phyloP scores from a whole-genome alignment of 2,329 filamentous ascomycete genomes.

The Penicillium sp. region DNA sequence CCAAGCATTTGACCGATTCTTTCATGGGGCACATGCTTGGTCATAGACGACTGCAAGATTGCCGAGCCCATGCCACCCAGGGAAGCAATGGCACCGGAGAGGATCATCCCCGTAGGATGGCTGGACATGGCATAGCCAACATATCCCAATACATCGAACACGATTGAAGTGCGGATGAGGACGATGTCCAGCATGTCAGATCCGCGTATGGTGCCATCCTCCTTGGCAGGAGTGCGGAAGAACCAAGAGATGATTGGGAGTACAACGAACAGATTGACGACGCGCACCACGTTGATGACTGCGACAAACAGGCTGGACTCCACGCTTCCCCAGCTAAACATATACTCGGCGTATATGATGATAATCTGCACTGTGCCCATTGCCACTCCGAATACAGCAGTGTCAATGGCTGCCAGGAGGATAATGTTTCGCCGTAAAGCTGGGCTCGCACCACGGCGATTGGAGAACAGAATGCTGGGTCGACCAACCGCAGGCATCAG shows the following conservation, averaged over 20 bases:
- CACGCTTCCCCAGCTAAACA: conserved; percentile 79
- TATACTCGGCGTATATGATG: conserved; percentile 77
- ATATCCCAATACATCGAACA: conserved; percentile 75
- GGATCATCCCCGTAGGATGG: conserved; percentile 64
- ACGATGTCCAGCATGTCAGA: conserved; percentile 76
- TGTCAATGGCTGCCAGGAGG: conserved; percentile 76
- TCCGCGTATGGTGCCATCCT: conserved; percentile 59
- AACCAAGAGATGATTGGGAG: conserved; percentile 77
- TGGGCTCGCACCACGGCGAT: conserved; percentile 60
- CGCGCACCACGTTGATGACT: conserved; percentile 73
- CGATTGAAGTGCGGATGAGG: conserved; percentile 71
- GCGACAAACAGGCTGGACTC: conserved; percentile 82
- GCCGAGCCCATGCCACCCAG: conserved; percentile 84
- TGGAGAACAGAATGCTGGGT: conserved; percentile 30
- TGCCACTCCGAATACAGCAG: conserved; percentile 75
- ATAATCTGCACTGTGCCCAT: conserved; percentile 81
- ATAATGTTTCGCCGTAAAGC: conserved; percentile 78
- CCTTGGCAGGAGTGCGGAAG: conserved; percentile 55
- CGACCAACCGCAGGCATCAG: conserved; percentile 63
- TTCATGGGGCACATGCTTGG: conserved; percentile 85
- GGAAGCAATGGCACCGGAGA: conserved; percentile 71
- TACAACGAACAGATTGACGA: conserved; percentile 71
- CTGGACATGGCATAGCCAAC: conserved; percentile 71
- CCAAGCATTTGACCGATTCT: conserved; percentile 85
- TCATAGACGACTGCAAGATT: conserved; percentile 78